phyloP scores from a whole-genome alignment of 495 filamentous ascomycete genomes.

The Daldinia caldariorum region DNA sequence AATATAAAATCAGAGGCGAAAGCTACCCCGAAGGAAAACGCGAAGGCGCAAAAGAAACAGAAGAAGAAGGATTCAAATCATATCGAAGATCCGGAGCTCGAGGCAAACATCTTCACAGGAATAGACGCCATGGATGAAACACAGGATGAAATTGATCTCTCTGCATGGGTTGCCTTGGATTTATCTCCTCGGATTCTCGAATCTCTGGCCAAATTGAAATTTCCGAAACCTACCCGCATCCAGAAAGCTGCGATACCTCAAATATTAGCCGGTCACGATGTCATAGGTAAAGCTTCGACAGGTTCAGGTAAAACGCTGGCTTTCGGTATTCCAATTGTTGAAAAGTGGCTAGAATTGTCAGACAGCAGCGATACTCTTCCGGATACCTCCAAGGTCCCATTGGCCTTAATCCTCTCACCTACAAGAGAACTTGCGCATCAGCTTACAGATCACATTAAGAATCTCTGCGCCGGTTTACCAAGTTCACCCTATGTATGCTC shows the following conservation, averaged over 20 bases:
- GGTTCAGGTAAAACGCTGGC: slow-evolving; percentile 88
- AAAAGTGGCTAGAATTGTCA: slow-evolving; percentile 64
- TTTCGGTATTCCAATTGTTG: slow-evolving; percentile 81
- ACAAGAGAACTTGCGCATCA: slow-evolving; percentile 95
- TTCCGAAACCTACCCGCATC: slow-evolving; percentile 81
- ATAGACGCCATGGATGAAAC: slow-evolving; percentile 52
- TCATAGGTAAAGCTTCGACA: slow-evolving; percentile 83
- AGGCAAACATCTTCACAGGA: slow-evolving; percentile 55
- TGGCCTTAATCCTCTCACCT: slow-evolving; percentile 90
- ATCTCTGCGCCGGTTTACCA: slow-evolving; percentile 70
- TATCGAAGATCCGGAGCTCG: slow-evolving; percentile 46
- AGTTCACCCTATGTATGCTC: slow-evolving; percentile 76
- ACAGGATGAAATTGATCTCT: slow-evolving; percentile 65
- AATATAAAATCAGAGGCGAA: slow-evolving; percentile 14
- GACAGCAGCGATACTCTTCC: slow-evolving; percentile 52
- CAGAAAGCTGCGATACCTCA: slow-evolving; percentile 80
- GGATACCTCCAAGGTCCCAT: slow-evolving; percentile 60
- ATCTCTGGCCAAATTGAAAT: slow-evolving; percentile 80
- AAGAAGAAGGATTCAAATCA: slow-evolving; percentile 55
- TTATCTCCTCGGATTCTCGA: slow-evolving; percentile 74
- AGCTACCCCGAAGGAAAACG: slow-evolving; percentile 23
- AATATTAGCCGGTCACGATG: slow-evolving; percentile 76
- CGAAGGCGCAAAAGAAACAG: slow-evolving; percentile 55
- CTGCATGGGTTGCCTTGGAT: slow-evolving; percentile 77
- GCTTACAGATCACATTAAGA: slow-evolving; percentile 79